phyloP scores from a whole-genome alignment of 306 rosid species.

The Corylus heterophylla region DNA sequence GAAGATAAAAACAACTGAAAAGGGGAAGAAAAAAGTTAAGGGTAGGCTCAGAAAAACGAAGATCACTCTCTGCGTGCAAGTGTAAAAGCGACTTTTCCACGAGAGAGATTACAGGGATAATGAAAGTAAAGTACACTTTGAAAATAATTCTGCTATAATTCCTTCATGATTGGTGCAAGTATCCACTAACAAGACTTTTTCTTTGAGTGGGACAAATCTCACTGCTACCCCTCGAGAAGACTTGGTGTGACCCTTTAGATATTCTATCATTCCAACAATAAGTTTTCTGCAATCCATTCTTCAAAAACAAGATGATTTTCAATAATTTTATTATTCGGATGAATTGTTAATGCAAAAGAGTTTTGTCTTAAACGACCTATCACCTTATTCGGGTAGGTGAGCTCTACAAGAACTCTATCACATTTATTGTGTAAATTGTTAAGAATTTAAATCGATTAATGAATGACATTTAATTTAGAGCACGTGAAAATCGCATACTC shows the following conservation, averaged over 20 bases:
- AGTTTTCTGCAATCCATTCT: slow-evolving; percentile 3
- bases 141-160: slow-evolving; percentile 35
- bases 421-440: too few relatives aligned
- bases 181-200: slow-evolving; percentile 33
- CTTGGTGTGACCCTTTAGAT: slow-evolving; percentile 27
- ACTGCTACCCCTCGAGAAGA: too few relatives aligned
- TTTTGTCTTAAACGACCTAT: too few relatives aligned
- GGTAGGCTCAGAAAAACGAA: slow-evolving; percentile 9
- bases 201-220: too few relatives aligned
- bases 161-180: slow-evolving; percentile 38
- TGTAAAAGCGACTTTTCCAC: slow-evolving; percentile 29
- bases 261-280: background rate
- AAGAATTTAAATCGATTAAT: too few relatives aligned
- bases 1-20: background rate
- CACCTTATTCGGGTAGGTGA: too few relatives aligned
- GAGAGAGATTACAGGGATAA: slow-evolving; percentile 10
- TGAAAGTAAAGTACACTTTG: slow-evolving; percentile 8
- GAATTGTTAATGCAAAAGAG: too few relatives aligned
- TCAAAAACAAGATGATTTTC: background rate
- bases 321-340: too few relatives aligned
- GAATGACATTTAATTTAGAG: too few relatives aligned
- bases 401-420: too few relatives aligned
- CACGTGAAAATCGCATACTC: too few relatives aligned
- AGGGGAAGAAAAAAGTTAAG: slow-evolving; percentile 15
- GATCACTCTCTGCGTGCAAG: slow-evolving; percentile 25